Evolutionary conservation across 495 filamentous ascomycete species (phyloP).

Genomic region (Neurospora hispaniola): DNA sequence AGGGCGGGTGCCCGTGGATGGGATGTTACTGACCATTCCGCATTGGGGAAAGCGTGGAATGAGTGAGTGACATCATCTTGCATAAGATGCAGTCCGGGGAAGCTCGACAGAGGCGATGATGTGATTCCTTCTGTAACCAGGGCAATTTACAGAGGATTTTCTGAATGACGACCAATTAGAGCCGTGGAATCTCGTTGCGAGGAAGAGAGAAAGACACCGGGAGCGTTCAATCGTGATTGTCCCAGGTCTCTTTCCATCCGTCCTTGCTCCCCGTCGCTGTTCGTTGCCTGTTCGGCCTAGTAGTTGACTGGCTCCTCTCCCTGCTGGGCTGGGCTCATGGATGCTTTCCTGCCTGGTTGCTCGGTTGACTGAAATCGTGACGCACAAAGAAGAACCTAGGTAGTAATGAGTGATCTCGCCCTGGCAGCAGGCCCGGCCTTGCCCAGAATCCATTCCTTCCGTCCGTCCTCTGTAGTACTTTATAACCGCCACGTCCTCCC

Average conservation of each 20-base stretch:
- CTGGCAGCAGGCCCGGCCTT: neutral
- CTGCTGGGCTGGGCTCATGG: neutral
- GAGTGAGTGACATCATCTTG: constrained; percentile 26
- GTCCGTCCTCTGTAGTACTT: neutral
- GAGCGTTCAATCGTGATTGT: neutral
- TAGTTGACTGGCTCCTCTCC: neutral
- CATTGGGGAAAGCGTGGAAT: neutral
- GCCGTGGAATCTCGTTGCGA: neutral
- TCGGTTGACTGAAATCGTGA: constrained; percentile 12
- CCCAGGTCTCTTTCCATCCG: neutral
- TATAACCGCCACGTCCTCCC: constrained; percentile 11
- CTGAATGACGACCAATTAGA: neutral
- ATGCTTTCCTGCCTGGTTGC: neutral
- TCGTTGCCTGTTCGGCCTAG: neutral
- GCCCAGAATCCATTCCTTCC: constrained; percentile 1
- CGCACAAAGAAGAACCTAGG: constrained; percentile 15
- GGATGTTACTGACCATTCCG: neutral
- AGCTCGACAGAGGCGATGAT: constrained; percentile 24
- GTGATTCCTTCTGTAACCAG: constrained; percentile 4
- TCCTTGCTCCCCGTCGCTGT: neutral
- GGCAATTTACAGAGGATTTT: no score
- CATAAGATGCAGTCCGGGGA: constrained; percentile 14
- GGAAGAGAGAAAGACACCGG: neutral
- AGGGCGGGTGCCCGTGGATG: neutral
- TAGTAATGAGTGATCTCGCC: neutral